phyloP scores from a whole-genome alignment of 2,329 filamentous ascomycete genomes.

The Colletotrichum chlorophyti region DNA sequence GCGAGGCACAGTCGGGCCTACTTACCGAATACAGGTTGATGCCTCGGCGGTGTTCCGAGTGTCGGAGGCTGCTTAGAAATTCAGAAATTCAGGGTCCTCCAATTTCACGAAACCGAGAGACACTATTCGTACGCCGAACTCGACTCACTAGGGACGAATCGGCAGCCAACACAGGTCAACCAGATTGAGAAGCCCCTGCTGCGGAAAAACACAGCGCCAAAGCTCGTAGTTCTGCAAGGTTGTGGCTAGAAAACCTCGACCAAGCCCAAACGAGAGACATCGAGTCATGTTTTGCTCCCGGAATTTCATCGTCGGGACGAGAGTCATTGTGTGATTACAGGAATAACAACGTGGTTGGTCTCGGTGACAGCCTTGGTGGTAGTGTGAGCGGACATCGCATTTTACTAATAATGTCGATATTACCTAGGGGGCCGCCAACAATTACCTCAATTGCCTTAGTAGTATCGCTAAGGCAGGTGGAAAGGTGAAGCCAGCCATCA shows the following conservation, averaged over 20 bases:
- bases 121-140: too few relatives aligned
- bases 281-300: conserved; percentile 25
- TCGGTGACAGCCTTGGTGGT: not conserved
- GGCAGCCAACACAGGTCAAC: not conserved
- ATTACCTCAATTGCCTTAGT: too few relatives aligned
- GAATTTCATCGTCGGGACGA: conserved; percentile 8
- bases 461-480: too few relatives aligned
- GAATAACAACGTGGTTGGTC: not conserved
- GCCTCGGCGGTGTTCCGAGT: conserved; percentile 17
- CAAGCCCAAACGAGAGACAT: conserved; percentile 11
- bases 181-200: too few relatives aligned
- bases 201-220: conserved; percentile 8
- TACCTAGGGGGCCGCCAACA: too few relatives aligned
- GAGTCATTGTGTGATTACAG: not conserved
- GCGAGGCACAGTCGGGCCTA: conserved; percentile 19
- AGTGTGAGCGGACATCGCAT: not conserved
- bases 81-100: conserved; percentile 19
- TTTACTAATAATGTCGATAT: not conserved
- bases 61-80: conserved; percentile 28
- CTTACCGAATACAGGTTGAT: conserved; percentile 18
- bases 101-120: conserved; percentile 7
- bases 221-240: too few relatives aligned
- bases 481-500: too few relatives aligned
- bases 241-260: conserved; percentile 8
- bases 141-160: too few relatives aligned